phyloP scores from a whole-genome alignment of 1,139 yeast species.

The Saccharomyces hybrid region DNA sequence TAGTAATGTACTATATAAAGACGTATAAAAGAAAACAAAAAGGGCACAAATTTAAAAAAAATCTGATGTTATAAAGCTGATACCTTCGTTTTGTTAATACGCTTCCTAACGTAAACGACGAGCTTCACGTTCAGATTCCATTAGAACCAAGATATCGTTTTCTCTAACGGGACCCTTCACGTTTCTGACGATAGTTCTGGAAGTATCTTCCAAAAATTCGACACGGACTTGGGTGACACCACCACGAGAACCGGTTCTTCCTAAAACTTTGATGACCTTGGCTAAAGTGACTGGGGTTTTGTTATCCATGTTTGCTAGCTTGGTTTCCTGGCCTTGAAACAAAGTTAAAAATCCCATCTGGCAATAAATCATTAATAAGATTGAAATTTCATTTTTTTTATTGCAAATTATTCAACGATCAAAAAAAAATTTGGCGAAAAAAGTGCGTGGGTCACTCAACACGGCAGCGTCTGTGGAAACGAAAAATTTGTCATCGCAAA shows the following conservation, averaged over 20 bases:
- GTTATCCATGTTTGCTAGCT: conserved; percentile 46
- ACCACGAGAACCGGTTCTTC: conserved; percentile 99
- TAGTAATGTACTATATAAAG: neutral
- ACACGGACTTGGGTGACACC: conserved; percentile 99
- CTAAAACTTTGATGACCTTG: conserved; percentile 98
- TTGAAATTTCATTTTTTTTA: neutral
- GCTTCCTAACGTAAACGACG: conserved; percentile 46
- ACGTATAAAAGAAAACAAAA: neutral
- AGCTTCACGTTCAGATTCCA: conserved; percentile 99
- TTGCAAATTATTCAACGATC: neutral
- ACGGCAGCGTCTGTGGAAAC: neutral
- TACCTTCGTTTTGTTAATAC: neutral
- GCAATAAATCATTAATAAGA: neutral
- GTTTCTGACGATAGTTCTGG: conserved; percentile 99
- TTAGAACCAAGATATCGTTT: conserved; percentile 96
- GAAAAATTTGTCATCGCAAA: neutral
- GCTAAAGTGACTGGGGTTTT: conserved; percentile 98
- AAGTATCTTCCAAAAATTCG: conserved; percentile 95
- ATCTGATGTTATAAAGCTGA: neutral
- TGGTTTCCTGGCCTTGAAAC: neutral
- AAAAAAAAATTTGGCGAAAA: neutral
- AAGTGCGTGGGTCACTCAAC: neutral
- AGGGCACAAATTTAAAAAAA: neutral
- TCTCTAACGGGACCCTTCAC: conserved; percentile 99
- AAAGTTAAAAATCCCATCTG: neutral